Base-by-base conservation (phyloP, 345 rosid genomes). In the Jatropha curcas region DNA sequence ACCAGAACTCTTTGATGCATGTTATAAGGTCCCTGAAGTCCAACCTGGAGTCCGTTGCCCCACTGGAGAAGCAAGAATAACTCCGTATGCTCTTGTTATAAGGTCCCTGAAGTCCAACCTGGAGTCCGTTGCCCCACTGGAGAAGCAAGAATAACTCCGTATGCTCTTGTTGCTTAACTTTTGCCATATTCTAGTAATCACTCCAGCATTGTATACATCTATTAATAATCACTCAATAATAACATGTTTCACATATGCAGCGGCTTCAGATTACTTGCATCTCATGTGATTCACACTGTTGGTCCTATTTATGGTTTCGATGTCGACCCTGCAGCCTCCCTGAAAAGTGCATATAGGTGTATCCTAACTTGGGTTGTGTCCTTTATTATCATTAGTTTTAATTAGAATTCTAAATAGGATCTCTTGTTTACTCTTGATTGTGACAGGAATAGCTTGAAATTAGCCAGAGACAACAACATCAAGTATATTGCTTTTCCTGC, bases 401-500 rank as follows among this genome's bases (percentile, higher is more conserved):
- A 14, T 30, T 52, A 75, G 34, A 14, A 14, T 68, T 59, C 50
- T 70, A 39, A 22, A 19, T 35, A 46, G 28, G 8, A 7, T 63
- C 24, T 37, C 13, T 58, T 41, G 31, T 77, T 51, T 75, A 5
- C n/a, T n/a, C n/a, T n/a, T n/a, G n/a, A 67, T 46, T 74, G 59
- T 72, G 78, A 55, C 93, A 89, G 95, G 80, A 90, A 86, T 79
- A 82, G 95, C 82, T 80, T 90, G 83, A 76, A 43, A 22, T 81
- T 89, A 60, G 97, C 95, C 66, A 89, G 83, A 79, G 91, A 86
- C 61, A 92, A 89, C 82, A 80, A 81, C 71, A 85, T 94, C 70
- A 77, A 85, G 60, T 92, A 82, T 76, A 77, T 94, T 74, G 98
- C 97, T 30, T 92, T 92, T 76, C 86, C 98, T 60, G 98, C 97